phyloP scores from a whole-genome alignment of 2,329 filamentous ascomycete species.

The Drechslerella coelobrocha region DNA sequence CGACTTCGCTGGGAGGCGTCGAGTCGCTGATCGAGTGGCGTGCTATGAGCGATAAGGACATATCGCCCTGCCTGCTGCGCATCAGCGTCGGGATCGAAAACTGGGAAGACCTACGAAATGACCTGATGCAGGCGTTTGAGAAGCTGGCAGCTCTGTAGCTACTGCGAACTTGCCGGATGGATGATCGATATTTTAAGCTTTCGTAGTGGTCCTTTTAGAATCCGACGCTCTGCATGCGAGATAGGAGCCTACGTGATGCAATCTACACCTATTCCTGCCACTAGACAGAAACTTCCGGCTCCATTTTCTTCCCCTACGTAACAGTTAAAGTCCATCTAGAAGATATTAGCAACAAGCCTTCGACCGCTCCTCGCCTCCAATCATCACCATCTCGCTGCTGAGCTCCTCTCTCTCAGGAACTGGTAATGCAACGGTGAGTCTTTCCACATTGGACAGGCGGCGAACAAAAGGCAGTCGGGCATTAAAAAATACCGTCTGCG shows the following conservation, averaged over 20 bases:
- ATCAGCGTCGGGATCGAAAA: constrained; percentile 87
- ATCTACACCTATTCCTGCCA: no score
- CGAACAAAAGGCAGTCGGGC: no score
- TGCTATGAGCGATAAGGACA: constrained; percentile 77
- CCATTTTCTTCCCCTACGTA: background rate
- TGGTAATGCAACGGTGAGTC: background rate
- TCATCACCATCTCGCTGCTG: background rate
- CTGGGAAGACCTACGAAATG: constrained; percentile 80
- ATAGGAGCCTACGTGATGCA: no score
- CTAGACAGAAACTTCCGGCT: background rate
- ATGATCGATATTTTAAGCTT: no score
- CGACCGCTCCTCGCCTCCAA: background rate
- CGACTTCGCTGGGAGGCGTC: constrained; percentile 89
- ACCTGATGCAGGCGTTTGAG: constrained; percentile 73
- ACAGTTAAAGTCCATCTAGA: no score
- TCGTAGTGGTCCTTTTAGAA: no score
- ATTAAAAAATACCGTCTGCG: no score
- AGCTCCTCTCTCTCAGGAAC: no score
- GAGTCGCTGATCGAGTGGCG: constrained; percentile 98
- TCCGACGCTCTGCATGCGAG: no score
- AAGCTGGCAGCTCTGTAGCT: no score
- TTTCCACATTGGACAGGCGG: background rate
- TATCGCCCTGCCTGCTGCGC: constrained; percentile 76
- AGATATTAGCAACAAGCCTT: background rate
- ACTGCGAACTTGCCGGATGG: no score